Evolutionary conservation across 1,139 yeast genomes (phyloP).

Genomic region (Protomyces inundatus): DNA sequence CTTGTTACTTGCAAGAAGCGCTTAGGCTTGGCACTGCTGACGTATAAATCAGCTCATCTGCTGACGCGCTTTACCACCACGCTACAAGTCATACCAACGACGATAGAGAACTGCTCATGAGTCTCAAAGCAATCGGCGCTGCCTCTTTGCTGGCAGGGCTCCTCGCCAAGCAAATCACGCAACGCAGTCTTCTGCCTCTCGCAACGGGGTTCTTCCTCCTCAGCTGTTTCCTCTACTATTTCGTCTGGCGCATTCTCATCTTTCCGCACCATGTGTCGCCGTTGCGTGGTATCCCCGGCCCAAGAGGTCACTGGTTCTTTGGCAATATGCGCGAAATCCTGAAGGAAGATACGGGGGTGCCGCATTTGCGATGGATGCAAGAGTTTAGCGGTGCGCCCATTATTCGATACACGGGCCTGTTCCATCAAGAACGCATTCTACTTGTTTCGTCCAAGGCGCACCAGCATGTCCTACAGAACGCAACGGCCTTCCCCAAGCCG

Average conservation of each 20-base stretch:
- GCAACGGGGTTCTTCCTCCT: background rate
- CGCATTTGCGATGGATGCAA: slow-evolving; percentile 27
- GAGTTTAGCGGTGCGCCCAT: slow-evolving; percentile 25
- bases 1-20: no score
- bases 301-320: slow-evolving; percentile 29
- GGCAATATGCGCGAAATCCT: slow-evolving; percentile 26
- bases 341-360: slow-evolving; percentile 18
- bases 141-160: background rate
- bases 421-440: slow-evolving; percentile 26
- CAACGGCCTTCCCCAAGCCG: slow-evolving; percentile 30
- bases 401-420: slow-evolving; percentile 27
- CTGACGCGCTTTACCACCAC: no score
- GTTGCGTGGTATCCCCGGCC: slow-evolving; percentile 25
- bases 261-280: slow-evolving; percentile 29
- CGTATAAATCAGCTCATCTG: no score
- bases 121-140: no score
- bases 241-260: slow-evolving; percentile 25
- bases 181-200: slow-evolving; percentile 9
- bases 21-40: no score
- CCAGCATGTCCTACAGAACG: slow-evolving; percentile 28
- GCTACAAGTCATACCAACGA: no score
- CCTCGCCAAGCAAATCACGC: slow-evolving; percentile 9
- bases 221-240: background rate
- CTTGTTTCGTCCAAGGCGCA: slow-evolving; percentile 23
- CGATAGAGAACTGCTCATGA: no score